phyloP scores from a whole-genome alignment of 2,329 filamentous ascomycete species.

The Alternaria arbusti region DNA sequence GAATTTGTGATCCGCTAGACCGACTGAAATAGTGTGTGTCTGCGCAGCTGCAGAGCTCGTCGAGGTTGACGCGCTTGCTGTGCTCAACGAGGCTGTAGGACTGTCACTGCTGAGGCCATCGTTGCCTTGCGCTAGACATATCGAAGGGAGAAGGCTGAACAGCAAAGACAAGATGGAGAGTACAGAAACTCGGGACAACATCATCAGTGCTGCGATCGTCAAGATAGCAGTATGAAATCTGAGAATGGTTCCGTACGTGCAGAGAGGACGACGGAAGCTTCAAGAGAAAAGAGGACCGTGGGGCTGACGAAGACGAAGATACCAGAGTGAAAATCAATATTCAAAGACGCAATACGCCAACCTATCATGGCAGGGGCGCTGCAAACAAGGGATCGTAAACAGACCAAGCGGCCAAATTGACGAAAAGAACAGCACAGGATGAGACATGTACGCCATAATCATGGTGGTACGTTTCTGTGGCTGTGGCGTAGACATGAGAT shows the following conservation, averaged over 20 bases:
- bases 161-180: neutral
- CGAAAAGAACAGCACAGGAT: conserved; percentile 8
- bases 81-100: conserved; percentile 3
- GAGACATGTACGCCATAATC: conserved; percentile 6
- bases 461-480: conserved; percentile 2
- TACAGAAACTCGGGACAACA: neutral
- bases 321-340: neutral
- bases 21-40: conserved; percentile 47
- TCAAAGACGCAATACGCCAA: neutral
- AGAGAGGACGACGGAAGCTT: neutral
- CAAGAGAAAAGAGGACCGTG: neutral
- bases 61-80: conserved; percentile 8
- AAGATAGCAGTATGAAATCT: neutral
- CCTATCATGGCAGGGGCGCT: conserved; percentile 3
- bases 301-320: conserved; percentile 5
- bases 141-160: neutral
- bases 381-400: conserved; percentile 8
- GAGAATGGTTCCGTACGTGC: neutral
- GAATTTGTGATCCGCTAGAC: conserved; percentile 47
- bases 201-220: neutral
- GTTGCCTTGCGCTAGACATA: conserved; percentile 16
- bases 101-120: neutral
- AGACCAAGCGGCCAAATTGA: neutral
- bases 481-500: conserved; percentile 9
- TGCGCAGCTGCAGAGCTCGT: conserved; percentile 23